These are phyloP conservation scores for Panicum hallii DNA, from an alignment of 202 grass and related monocot genomes.

Conservation along the genomic window DNA sequence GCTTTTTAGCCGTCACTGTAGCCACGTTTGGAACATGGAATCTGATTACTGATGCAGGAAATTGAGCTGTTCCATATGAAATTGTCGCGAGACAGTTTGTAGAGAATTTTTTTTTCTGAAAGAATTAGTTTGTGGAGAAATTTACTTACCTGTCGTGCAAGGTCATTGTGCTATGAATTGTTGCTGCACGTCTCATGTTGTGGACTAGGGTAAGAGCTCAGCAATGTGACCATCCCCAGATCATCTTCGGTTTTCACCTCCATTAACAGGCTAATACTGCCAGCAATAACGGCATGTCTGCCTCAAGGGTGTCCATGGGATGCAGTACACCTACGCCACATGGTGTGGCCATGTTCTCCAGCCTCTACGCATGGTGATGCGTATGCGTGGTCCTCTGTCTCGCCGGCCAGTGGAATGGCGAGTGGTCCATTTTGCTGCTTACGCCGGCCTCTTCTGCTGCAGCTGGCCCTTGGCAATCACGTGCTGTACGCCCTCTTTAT, in stretches of 20 bases:
- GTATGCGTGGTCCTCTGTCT: slow-evolving; percentile 1
- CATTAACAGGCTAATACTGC: background rate
- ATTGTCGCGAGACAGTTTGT: background rate
- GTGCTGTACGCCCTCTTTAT: background rate
- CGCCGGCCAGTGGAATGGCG: background rate
- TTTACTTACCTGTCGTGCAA: background rate
- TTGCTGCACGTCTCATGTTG: background rate
- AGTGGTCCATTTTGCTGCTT: slow-evolving; percentile 40
- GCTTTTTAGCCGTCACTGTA: background rate
- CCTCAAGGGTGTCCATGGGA: slow-evolving; percentile 11
- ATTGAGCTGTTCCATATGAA: background rate
- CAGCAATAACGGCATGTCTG: slow-evolving; percentile 15
- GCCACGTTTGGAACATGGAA: background rate
- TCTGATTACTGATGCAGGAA: background rate
- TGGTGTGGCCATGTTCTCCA: slow-evolving; percentile 19
- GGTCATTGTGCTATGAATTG: background rate
- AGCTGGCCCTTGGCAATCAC: background rate
- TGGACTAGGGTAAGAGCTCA: background rate
- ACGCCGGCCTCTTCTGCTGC: slow-evolving; percentile 27
- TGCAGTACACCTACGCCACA: background rate
- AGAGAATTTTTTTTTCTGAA: too few relatives aligned
- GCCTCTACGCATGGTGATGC: background rate
- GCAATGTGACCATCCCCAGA: background rate
- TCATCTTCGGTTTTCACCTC: background rate
- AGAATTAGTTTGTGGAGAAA: too few relatives aligned